Percentiles rank a stretch among this genome's conserved stretches.
Conservation (phyloP, 352 stramenopile species). For the Phytophthora tentaculata region DNA sequence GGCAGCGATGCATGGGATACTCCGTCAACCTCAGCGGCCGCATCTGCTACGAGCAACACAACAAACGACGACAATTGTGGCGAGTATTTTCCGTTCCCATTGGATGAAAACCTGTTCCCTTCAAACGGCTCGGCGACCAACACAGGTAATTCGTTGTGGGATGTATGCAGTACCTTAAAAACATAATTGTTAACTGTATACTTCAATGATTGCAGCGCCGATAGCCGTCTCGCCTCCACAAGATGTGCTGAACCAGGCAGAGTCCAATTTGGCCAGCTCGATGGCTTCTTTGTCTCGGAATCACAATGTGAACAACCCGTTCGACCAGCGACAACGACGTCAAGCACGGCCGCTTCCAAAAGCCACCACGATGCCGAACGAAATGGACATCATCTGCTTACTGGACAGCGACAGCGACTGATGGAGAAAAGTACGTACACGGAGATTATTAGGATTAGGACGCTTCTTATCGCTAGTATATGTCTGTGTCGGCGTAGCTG, state of each 20-base stretch:
- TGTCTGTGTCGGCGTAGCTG: no score
- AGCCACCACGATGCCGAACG: slow-evolving; percentile 28
- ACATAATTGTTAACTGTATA: slow-evolving; percentile 41
- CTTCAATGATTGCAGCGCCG: slow-evolving; percentile 17
- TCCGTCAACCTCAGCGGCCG: slow-evolving; percentile 18
- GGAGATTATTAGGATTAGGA: slow-evolving; percentile 27
- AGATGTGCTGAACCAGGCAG: slow-evolving; percentile 44
- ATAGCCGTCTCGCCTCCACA: slow-evolving; percentile 20
- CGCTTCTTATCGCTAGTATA: slow-evolving; percentile 6
- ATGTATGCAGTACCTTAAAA: slow-evolving; percentile 46
- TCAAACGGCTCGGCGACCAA: slow-evolving; percentile 27
- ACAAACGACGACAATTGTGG: slow-evolving; percentile 39
- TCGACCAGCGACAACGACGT: slow-evolving; percentile 46
- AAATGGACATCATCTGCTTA: slow-evolving; percentile 78
- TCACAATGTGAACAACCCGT: slow-evolving; percentile 61
- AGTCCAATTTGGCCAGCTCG: slow-evolving; percentile 59
- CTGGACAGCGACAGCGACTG: slow-evolving; percentile 83
- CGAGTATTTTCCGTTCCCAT: slow-evolving; percentile 60
- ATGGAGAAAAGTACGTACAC: slow-evolving; percentile 19
- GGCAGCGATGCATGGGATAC: slow-evolving; percentile 72
- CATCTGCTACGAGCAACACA: slow-evolving; percentile 23
- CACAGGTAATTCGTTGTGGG: slow-evolving; percentile 27
- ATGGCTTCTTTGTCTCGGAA: slow-evolving; percentile 71
- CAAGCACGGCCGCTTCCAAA: slow-evolving; percentile 26
- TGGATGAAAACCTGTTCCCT: slow-evolving; percentile 67